These are phyloP conservation scores for Noccaea caerulescens DNA, from an alignment of 345 rosid genomes.

Conservation along the genomic window DNA sequence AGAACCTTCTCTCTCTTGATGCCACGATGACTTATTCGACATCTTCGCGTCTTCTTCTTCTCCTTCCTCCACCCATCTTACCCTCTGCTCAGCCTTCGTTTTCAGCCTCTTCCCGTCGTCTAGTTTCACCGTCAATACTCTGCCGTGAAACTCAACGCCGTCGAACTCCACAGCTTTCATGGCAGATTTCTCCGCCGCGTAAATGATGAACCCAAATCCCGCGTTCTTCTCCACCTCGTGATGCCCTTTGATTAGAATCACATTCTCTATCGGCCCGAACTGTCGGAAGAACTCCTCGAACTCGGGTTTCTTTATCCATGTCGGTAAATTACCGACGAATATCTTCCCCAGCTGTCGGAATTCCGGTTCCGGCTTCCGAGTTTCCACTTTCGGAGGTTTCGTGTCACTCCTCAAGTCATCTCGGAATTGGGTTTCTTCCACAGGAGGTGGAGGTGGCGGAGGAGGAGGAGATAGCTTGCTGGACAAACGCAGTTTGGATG, in stretches of 20 bases:
- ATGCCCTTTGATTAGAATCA: conserved; percentile 71
- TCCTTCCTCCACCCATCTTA: conserved; percentile 64
- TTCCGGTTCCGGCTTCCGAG: conserved; percentile 40
- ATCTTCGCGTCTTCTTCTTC: conserved; percentile 46
- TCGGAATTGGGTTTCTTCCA: conserved; percentile 37
- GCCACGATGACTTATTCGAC: conserved; percentile 67
- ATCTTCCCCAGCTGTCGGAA: conserved; percentile 81
- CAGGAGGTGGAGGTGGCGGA: conserved; percentile 23
- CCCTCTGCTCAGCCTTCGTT: conserved; percentile 64
- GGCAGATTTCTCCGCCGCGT: conserved; percentile 65
- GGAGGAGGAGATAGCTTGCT: conserved; percentile 72
- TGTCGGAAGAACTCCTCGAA: conserved; percentile 75
- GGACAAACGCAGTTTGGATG: conserved; percentile 72
- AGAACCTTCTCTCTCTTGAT: conserved; percentile 74
- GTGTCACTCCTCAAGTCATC: background rate
- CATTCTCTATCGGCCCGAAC: conserved; percentile 78
- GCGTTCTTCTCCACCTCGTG: conserved; percentile 69
- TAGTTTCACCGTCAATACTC: conserved; percentile 83
- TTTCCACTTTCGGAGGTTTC: conserved; percentile 33
- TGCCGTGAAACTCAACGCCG: conserved; percentile 89
- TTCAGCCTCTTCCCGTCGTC: conserved; percentile 85
- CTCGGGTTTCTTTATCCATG: conserved; percentile 82
- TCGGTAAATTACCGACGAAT: conserved; percentile 84
- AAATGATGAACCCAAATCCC: conserved; percentile 87
- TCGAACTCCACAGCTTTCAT: conserved; percentile 87